Percentiles rank a stretch among this genome's conserved stretches.
Conservation (phyloP, 495 filamentous ascomycete genomes). For the Penicillium parvum region DNA sequence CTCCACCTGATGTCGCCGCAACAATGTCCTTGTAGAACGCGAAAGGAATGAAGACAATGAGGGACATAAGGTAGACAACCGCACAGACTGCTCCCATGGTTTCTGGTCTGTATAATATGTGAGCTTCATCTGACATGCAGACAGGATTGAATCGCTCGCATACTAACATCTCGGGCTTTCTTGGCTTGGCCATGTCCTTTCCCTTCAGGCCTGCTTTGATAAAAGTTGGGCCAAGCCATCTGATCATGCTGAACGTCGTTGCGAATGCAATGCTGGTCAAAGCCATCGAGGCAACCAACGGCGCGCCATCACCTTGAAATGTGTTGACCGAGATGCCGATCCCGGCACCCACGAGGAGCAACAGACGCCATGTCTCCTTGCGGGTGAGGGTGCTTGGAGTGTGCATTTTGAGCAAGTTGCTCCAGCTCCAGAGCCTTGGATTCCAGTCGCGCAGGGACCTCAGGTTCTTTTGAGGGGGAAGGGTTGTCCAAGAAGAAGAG, state of each 20-base stretch:
- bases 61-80: conserved; percentile 78
- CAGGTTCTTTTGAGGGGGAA: no score
- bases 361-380: conserved; percentile 66
- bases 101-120: conserved; percentile 60
- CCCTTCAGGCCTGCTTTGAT: conserved; percentile 87
- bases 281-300: conserved; percentile 80
- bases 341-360: conserved; percentile 64
- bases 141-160: background rate
- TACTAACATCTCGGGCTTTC: conserved; percentile 67
- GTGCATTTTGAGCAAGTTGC: conserved; percentile 33
- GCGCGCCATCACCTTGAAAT: conserved; percentile 80
- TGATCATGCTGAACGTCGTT: conserved; percentile 73
- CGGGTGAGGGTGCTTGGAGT: conserved; percentile 49
- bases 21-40: conserved; percentile 98
- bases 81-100: conserved; percentile 97
- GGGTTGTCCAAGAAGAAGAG: conserved; percentile 2
- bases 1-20: conserved; percentile 88
- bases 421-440: background rate
- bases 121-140: conserved; percentile 12
- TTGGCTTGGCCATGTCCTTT: conserved; percentile 80
- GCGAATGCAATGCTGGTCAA: conserved; percentile 82
- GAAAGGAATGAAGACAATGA: conserved; percentile 93
- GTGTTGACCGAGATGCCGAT: conserved; percentile 74
- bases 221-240: conserved; percentile 92
- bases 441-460: background rate